Percentiles rank a stretch among this genome's conserved stretches.
Evolutionary conservation across 805 yeast species (phyloP).

Genomic region (Kodamaea laetipori): DNA sequence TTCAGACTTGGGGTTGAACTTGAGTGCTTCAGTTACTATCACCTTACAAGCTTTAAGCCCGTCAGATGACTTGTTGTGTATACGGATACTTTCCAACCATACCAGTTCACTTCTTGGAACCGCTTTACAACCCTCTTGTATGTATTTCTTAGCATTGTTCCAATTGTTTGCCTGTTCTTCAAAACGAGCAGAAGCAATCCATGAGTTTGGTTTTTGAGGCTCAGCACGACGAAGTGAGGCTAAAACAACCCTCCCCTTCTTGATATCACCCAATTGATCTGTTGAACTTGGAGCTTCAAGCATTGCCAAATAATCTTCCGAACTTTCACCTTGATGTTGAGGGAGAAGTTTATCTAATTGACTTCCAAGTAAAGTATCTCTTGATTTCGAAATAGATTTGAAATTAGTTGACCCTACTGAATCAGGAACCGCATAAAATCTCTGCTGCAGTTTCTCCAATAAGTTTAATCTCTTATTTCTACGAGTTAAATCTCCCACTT

Average conservation of each 20-base stretch:
- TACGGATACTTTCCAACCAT: slow-evolving; percentile 79
- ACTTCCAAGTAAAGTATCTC: slow-evolving; percentile 57
- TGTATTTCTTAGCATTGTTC: slow-evolving; percentile 57
- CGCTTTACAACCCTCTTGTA: slow-evolving; percentile 71
- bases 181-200: slow-evolving; percentile 84
- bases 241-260: slow-evolving; percentile 59
- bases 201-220: slow-evolving; percentile 72
- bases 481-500: slow-evolving; percentile 83
- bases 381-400: slow-evolving; percentile 60
- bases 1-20: slow-evolving; percentile 54
- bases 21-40: slow-evolving; percentile 67
- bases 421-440: slow-evolving; percentile 87
- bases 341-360: slow-evolving; percentile 46
- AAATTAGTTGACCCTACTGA: slow-evolving; percentile 49
- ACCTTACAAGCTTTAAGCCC: slow-evolving; percentile 50
- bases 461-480: slow-evolving; percentile 72
- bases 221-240: slow-evolving; percentile 69
- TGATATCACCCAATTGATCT: slow-evolving; percentile 54
- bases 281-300: slow-evolving; percentile 9
- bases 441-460: slow-evolving; percentile 58
- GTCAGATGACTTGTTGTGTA: slow-evolving; percentile 50
- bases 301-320: slow-evolving; percentile 13
- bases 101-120: slow-evolving; percentile 69
- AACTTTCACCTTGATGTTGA: not conserved
- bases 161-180: slow-evolving; percentile 67